phyloP scores from a whole-genome alignment of 2,329 filamentous ascomycete genomes.

The Aureobasidium uvarum region DNA sequence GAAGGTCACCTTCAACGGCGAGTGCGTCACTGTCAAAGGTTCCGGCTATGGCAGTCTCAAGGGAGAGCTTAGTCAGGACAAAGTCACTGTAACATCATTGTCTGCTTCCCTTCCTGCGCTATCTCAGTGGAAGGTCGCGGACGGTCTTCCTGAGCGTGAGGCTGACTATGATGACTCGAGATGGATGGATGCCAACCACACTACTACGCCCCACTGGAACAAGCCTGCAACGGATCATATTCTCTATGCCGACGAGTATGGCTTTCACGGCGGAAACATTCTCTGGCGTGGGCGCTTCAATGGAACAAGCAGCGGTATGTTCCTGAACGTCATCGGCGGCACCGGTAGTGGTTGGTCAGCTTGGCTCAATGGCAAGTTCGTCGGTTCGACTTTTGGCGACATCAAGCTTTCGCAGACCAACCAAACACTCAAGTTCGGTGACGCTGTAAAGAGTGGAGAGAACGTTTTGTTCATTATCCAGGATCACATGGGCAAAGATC shows the following conservation, averaged over 20 bases:
- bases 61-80: constrained; percentile 33
- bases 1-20: constrained; percentile 43
- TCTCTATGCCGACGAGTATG: constrained; percentile 45
- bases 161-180: constrained; percentile 45
- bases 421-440: constrained; percentile 52
- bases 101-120: constrained; percentile 42
- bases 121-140: constrained; percentile 48
- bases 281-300: constrained; percentile 46
- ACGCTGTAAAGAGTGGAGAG: constrained; percentile 43
- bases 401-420: constrained; percentile 44
- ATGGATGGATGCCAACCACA: constrained; percentile 47
- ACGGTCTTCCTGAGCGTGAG: constrained; percentile 52
- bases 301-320: constrained; percentile 39
- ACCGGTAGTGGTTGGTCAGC: constrained; percentile 55
- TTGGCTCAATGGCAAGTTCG: constrained; percentile 57
- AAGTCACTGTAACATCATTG: constrained; percentile 32
- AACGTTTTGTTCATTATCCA: constrained; percentile 57
- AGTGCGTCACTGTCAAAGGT: constrained; percentile 34
- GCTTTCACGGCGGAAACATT: constrained; percentile 44
- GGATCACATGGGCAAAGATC: constrained; percentile 61
- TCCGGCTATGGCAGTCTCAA: constrained; percentile 42
- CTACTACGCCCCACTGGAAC: constrained; percentile 39
- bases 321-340: constrained; percentile 55
- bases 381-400: constrained; percentile 57
- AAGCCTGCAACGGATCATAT: constrained; percentile 43